phyloP scores from a whole-genome alignment of 2,329 filamentous ascomycete species.

The Alternaria brassicicola region DNA sequence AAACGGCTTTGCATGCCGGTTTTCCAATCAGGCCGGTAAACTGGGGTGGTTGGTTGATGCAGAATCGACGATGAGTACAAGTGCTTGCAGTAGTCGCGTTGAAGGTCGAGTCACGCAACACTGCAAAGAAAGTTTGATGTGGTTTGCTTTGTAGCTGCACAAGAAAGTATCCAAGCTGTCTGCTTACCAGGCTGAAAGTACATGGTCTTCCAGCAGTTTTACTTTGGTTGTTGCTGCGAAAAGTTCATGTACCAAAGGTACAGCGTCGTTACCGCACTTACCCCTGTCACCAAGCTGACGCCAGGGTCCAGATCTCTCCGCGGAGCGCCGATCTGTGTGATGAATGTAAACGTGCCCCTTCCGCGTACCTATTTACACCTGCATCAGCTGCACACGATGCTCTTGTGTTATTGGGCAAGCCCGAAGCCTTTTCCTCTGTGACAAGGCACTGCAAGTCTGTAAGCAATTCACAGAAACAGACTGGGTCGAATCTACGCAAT shows the following conservation, averaged over 20 bases:
- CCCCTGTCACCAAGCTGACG: not conserved
- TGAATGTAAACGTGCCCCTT: not conserved
- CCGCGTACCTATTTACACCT: not conserved
- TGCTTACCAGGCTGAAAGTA: not conserved
- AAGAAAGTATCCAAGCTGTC: not conserved
- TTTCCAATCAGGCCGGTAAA: not conserved
- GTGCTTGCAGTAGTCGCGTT: not conserved
- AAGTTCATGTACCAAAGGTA: not conserved
- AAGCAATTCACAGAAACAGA: not conserved
- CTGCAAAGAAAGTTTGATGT: not conserved
- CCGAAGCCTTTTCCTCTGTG: not conserved
- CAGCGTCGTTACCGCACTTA: not conserved
- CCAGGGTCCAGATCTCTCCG: not conserved
- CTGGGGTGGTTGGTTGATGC: not conserved
- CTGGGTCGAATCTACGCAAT: too few species aligned
- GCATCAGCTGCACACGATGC: constrained; percentile 1
- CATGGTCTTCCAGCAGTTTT: too few species aligned
- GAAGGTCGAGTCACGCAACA: not conserved
- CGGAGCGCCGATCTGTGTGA: not conserved
- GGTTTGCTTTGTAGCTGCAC: not conserved
- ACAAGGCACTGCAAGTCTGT: not conserved
- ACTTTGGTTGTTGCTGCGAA: not conserved
- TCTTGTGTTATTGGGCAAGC: not conserved
- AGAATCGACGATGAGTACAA: not conserved
- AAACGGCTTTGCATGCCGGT: not conserved